Percentiles rank a stretch among this genome's conserved stretches.
phyloP scores from a whole-genome alignment of 2,329 filamentous ascomycete genomes.

The Exophiala oligosperma region DNA sequence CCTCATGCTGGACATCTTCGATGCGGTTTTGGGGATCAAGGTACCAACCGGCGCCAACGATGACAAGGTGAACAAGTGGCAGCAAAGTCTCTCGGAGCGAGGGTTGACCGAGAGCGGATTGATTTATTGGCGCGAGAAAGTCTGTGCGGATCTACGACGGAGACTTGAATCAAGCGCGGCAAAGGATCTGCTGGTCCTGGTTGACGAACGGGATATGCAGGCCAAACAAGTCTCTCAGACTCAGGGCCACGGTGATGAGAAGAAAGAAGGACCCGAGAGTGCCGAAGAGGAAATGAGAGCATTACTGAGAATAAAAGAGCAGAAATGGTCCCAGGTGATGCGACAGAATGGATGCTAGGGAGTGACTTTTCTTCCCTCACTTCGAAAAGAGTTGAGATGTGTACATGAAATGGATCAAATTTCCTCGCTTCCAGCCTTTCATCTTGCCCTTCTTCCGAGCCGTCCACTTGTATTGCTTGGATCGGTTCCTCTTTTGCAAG shows the following conservation, averaged over 20 bases:
- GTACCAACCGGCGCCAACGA: neutral
- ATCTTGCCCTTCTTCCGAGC: no score
- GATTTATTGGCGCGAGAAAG: conserved; percentile 8
- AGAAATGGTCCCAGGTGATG: conserved; percentile 3
- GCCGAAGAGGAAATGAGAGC: conserved; percentile 14
- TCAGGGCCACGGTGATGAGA: neutral
- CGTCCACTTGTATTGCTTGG: no score
- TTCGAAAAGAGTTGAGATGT: no score
- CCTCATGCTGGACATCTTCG: conserved; percentile 14
- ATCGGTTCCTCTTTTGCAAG: no score
- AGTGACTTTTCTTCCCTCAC: no score
- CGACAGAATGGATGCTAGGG: conserved; percentile 13
- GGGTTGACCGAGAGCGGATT: conserved; percentile 3
- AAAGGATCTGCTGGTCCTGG: conserved; percentile 10
- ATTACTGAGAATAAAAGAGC: conserved; percentile 5
- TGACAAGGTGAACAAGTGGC: conserved; percentile 4
- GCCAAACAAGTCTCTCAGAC: neutral
- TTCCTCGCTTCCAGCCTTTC: no score
- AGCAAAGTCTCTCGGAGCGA: conserved; percentile 3
- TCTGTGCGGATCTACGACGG: conserved; percentile 8
- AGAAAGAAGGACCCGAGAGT: neutral
- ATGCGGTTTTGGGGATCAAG: conserved; percentile 6
- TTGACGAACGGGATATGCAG: conserved; percentile 3
- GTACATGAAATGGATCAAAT: no score
- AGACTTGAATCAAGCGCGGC: conserved; percentile 9